phyloP scores from a whole-genome alignment of 2,329 filamentous ascomycete species.

The Hypoxylon rubiginosum region DNA sequence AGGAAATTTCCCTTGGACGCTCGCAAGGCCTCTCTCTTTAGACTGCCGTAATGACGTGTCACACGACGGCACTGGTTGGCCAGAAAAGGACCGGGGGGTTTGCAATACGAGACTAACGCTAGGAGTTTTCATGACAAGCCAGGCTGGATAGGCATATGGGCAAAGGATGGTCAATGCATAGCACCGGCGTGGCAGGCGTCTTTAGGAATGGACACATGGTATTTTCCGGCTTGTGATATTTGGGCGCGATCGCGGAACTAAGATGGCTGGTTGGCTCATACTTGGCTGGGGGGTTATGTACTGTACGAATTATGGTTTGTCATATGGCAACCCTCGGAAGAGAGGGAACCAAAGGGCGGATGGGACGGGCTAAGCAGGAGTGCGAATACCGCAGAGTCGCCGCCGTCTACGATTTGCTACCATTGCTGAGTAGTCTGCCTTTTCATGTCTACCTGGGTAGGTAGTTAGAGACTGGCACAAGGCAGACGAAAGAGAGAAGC shows the following conservation, averaged over 20 bases:
- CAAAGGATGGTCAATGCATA: slow-evolving; percentile 42
- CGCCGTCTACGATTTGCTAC: slow-evolving; percentile 3
- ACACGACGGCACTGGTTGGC: background rate
- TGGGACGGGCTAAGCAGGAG: background rate
- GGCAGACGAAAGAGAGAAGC: background rate
- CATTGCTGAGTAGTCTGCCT: background rate
- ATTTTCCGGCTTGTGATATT: slow-evolving; percentile 28
- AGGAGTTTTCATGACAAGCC: slow-evolving; percentile 24
- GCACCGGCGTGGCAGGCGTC: slow-evolving; percentile 45
- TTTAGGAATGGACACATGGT: slow-evolving; percentile 36
- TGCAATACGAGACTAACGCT: slow-evolving; percentile 17
- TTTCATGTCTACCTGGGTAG: background rate
- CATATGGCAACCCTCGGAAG: slow-evolving; percentile 19
- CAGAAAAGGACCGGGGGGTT: background rate
- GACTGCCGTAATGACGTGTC: background rate
- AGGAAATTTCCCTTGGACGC: slow-evolving; percentile 31
- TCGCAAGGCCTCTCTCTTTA: background rate
- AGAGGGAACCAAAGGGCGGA: slow-evolving; percentile 3
- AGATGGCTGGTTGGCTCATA: slow-evolving; percentile 11
- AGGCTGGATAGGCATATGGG: slow-evolving; percentile 33
- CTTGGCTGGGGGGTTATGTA: slow-evolving; percentile 5
- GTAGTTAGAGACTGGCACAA: background rate
- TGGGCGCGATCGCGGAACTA: slow-evolving; percentile 5
- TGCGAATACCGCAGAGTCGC: slow-evolving; percentile 7
- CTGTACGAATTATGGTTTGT: slow-evolving; percentile 36